phyloP scores from a whole-genome alignment of 192 early-diverging fungal genomes.

The Lunasporangiospora selenospora region DNA sequence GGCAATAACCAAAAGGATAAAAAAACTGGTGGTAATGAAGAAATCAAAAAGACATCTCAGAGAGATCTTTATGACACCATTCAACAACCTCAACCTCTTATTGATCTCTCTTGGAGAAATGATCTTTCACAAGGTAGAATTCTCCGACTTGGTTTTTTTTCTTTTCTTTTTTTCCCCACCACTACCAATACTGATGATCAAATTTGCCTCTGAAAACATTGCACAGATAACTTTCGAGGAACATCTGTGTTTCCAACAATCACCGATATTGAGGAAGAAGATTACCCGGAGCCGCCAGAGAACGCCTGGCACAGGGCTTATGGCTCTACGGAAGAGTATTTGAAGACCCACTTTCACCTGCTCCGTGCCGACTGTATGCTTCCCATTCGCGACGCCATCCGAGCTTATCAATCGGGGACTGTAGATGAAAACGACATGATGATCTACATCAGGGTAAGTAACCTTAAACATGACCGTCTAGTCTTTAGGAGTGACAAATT shows the following conservation, averaged over 20 bases:
- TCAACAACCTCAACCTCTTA: conserved; percentile 6
- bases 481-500: too few relatives aligned
- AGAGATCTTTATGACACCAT: conserved; percentile 3
- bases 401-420: conserved; percentile 13
- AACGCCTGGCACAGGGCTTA: conserved; percentile 52
- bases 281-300: conserved; percentile 51
- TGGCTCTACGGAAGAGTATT: conserved; percentile 54
- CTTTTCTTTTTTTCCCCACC: too few relatives aligned
- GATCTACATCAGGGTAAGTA: conserved; percentile 27
- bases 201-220: background rate
- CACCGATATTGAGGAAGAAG: conserved; percentile 21
- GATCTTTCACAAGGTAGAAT: conserved; percentile 15
- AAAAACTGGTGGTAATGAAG: too few relatives aligned
- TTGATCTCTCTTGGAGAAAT: conserved; percentile 30
- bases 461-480: background rate
- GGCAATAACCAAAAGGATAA: too few relatives aligned
- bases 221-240: conserved; percentile 34
- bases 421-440: conserved; percentile 35
- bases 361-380: conserved; percentile 61
- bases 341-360: conserved; percentile 57
- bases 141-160: too few relatives aligned
- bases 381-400: conserved; percentile 56
- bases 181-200: background rate
- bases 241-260: conserved; percentile 17
- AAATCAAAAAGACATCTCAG: too few relatives aligned